These are phyloP conservation scores for Fusarium musae DNA, from an alignment of 2,329 filamentous ascomycete genomes.

Conservation along the genomic window DNA sequence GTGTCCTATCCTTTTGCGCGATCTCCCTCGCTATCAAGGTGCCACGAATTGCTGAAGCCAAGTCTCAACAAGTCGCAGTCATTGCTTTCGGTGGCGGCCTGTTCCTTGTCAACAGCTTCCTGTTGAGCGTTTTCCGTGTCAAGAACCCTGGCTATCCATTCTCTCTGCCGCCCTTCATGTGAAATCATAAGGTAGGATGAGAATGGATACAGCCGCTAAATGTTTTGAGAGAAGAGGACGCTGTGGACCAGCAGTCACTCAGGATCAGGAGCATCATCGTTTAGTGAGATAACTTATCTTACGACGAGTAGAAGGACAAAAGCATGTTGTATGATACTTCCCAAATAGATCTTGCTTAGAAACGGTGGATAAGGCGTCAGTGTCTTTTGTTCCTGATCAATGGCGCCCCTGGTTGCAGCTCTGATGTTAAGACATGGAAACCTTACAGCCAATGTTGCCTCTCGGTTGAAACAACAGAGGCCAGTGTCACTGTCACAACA, in stretches of 20 bases:
- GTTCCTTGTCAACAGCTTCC: conserved; percentile 89
- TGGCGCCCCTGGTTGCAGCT: not conserved
- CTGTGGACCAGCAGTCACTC: not conserved
- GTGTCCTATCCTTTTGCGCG: conserved; percentile 85
- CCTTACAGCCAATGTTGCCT: not conserved
- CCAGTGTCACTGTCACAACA: not conserved
- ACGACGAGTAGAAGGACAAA: not conserved
- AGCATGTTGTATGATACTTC: conserved; percentile 16
- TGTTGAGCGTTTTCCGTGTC: conserved; percentile 90
- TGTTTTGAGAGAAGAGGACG: not conserved
- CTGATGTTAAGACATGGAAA: not conserved
- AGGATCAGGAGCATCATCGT: not conserved
- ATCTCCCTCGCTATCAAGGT: conserved; percentile 94
- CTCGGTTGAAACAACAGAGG: not conserved
- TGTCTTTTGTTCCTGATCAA: not conserved
- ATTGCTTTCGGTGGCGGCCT: conserved; percentile 82
- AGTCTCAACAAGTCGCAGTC: conserved; percentile 82
- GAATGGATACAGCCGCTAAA: not conserved
- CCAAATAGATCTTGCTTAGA: conserved; percentile 11
- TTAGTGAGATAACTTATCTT: not conserved
- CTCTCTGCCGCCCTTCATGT: conserved; percentile 88
- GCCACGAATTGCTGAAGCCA: conserved; percentile 83
- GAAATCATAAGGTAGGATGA: conserved; percentile 32
- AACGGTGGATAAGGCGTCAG: not conserved
- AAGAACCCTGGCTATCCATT: conserved; percentile 98